These are phyloP conservation scores for Eucalyptus globulus DNA, from an alignment of 345 rosid species.

Conservation along the genomic window DNA sequence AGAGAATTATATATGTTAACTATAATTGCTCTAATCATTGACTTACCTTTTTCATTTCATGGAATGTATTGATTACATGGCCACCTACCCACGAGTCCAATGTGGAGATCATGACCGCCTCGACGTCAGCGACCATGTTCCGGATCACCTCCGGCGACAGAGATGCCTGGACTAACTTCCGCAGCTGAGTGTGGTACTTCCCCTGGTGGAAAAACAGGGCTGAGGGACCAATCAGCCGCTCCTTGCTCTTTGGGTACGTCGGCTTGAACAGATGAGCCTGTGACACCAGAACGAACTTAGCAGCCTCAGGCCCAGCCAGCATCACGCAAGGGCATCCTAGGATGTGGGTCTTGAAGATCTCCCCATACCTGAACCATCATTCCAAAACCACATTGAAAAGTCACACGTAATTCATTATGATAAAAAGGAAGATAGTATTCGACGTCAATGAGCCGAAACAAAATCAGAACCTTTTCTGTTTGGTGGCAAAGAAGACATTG, in stretches of 20 bases:
- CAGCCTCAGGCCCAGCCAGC: slow-evolving; percentile 90
- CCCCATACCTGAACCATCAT: slow-evolving; percentile 45
- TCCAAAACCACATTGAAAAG: neutral
- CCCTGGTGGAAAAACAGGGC: slow-evolving; percentile 91
- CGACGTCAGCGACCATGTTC: slow-evolving; percentile 46
- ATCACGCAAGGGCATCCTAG: slow-evolving; percentile 89
- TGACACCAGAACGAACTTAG: slow-evolving; percentile 57
- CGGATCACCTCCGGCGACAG: slow-evolving; percentile 46
- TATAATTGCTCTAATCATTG: neutral
- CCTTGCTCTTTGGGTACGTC: slow-evolving; percentile 89
- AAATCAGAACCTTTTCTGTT: slow-evolving; percentile 38
- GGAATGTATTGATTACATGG: slow-evolving; percentile 51
- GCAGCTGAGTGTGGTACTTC: slow-evolving; percentile 52
- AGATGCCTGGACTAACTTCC: slow-evolving; percentile 58
- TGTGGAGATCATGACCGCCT: slow-evolving; percentile 30
- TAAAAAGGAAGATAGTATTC: neutral
- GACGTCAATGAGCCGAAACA: neutral
- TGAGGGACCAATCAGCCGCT: slow-evolving; percentile 65
- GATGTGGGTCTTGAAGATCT: slow-evolving; percentile 85
- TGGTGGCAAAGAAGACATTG: slow-evolving; percentile 38
- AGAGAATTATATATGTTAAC: neutral
- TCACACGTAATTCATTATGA: neutral
- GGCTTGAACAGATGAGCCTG: slow-evolving; percentile 80
- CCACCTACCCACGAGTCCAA: slow-evolving; percentile 45
- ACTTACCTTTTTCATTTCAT: neutral